Evolutionary conservation across 495 filamentous ascomycete species (phyloP), one percentile per base, ranked within the genome.

Genomic region (Lentithecium fluviatile): DNA sequence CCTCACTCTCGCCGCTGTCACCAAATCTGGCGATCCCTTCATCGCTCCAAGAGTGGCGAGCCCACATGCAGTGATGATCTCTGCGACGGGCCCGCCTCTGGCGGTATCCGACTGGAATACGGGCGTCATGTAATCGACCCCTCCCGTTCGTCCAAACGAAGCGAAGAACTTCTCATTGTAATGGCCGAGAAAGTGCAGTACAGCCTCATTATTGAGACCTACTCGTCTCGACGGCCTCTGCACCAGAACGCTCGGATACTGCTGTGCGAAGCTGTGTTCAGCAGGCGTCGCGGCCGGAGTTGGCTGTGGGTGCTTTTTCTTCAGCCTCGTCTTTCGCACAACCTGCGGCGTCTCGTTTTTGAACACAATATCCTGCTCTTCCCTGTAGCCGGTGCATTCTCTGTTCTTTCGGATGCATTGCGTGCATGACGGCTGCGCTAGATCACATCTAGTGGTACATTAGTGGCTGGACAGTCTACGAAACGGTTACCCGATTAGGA

Each of bases 121-220:
- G 15, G 46, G 57, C 13, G 45, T 37, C 15, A 60, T 45, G 20
- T 60, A 60, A 24, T 60, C 57, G 25, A 60, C 29, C 10, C 47
- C 57, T 1, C 48, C 48, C 6, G 51, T 20, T 10, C 48, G 36
- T 1, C 56, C 46, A 17, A 52, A 47, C 11, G 48, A 15, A 8
- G 38, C 15, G 40, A 60, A 60, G 57, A 60, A 60, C 25, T 60
- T 60, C 29, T 60, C 48, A 36, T 60, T 60, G 47, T 60, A 60
- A n/a, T 60, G 34, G 19, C 17, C 47, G 36, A 60, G 52, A 37
- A 60, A 60, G 23, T 60, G 48, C 23, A 25, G 13, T 5, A 52
- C 24, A 0, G 57, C 57, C 21, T 60, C 57, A n/a, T 60, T 48
- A 21, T 60, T 48, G n/a, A 60, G 7, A 2, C 47, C 48, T 8